These are phyloP conservation scores for Exidia glandulosa DNA, from an alignment of 768 basidiomycete species.

Conservation along the genomic window DNA sequence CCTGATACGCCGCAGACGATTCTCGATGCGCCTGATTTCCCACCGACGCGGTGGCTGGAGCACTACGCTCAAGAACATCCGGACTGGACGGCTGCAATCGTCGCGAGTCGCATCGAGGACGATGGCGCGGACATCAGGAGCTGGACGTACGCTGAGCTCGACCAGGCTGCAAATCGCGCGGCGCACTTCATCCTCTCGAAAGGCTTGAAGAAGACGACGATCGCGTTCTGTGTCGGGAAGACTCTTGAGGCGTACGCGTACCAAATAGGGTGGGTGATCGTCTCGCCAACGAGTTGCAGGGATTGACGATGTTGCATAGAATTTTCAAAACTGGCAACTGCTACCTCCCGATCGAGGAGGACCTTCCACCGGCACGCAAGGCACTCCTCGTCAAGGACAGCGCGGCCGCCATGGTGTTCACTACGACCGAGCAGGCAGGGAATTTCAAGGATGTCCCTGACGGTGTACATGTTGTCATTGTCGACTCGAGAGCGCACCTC, in stretches of 20 bases:
- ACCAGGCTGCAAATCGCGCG: not conserved
- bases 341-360: not conserved
- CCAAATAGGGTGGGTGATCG: not conserved
- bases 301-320: not conserved
- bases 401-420: not conserved
- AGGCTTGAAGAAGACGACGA: not conserved
- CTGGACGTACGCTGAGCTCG: not conserved
- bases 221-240: not conserved
- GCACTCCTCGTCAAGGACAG: not conserved
- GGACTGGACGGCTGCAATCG: not conserved
- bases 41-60: not conserved
- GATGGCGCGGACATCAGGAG: not conserved
- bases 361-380: not conserved
- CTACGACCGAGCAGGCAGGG: not conserved
- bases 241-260: not conserved
- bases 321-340: not conserved
- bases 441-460: not conserved
- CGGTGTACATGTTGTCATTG: not conserved
- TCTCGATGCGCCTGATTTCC: not conserved
- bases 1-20: not conserved
- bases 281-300: not conserved
- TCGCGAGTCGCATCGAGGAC: not conserved
- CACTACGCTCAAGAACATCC: not conserved
- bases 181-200: not conserved
- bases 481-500: not conserved